Evolutionary conservation across 371 early-diverging fungal genomes (phyloP), one percentile per base, ranked within the genome.

Genomic region (Blastocladiella emersonii): DNA sequence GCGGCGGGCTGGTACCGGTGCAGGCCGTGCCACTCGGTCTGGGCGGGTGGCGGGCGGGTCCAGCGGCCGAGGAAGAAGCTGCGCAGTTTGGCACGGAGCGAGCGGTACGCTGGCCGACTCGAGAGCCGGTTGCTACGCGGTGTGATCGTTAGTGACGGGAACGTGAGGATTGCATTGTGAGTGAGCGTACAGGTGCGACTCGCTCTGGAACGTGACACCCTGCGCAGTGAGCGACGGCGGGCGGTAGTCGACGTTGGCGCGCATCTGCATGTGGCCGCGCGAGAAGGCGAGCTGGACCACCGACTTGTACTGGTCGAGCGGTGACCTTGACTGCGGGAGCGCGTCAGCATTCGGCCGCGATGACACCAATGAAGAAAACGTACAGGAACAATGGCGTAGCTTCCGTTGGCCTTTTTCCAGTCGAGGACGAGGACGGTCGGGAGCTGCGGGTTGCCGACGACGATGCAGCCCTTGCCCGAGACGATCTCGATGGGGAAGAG

Each of bases 391-490:
- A 78, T 77, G 30, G 79, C 80, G 65, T 83, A 87, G 51, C 76
- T 78, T 2, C 90, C 86, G 53, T 68, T 77, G 0, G 85, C 79
- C 37, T 79, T 79, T 21, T 81, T 75, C 63, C 79, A 83, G 25
- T 85, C 74, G 0, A 75, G 67, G 2, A 86, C 81, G 1, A 88
- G 63, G 55, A 89, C 75, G 0, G 85, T 78, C 6, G 79, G 82
- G 15, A 89, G 67, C 63, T 87, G 84, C 19, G 81, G 77, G 67
- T 88, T 88, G 7, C 92, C 92, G 66, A 90, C 72, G 56, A 86
- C 78, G 44, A 88, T 74, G 4, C 89, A 80, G 2, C 89, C 90
- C 19, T 77, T 79, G 27, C 79, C 78, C 60, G 84, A 82, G 19
- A 79, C 85, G 45, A 90, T 74, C 62, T 88, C 85, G 41, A 90